phyloP scores from a whole-genome alignment of 202 grass and related monocot species.

The Bolboschoenoplectus hybrid region DNA sequence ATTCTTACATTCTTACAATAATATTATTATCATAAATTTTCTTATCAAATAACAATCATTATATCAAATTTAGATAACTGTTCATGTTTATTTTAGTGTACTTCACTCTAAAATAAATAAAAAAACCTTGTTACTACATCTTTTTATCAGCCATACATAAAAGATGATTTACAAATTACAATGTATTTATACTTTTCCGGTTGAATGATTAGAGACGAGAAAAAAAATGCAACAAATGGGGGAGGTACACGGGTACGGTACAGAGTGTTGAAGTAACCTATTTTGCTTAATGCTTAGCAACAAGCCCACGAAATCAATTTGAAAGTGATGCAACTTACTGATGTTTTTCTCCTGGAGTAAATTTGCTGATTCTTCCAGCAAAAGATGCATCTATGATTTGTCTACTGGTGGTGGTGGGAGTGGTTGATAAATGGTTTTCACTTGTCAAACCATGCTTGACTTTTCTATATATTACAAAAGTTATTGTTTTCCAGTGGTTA shows the following conservation, averaged over 20 bases:
- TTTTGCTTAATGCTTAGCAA: not conserved
- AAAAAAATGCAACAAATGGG: constrained; percentile 10
- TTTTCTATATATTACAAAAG: not conserved
- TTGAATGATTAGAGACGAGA: not conserved
- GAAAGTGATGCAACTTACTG: not conserved
- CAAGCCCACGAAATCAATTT: constrained; percentile 10
- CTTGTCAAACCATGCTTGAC: constrained; percentile 1
- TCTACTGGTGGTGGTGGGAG: constrained; percentile 21
- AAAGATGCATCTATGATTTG: not conserved
- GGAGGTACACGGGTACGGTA: no score
- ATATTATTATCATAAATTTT: no score
- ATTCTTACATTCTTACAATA: no score
- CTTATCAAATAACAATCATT: no score
- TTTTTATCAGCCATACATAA: not conserved
- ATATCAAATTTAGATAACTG: no score
- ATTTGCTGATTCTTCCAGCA: constrained; percentile 1
- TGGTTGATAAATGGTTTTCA: constrained; percentile 8
- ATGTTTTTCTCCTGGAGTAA: constrained; percentile 16
- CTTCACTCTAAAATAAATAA: no score
- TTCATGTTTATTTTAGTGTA: no score
- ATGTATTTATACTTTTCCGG: not conserved
- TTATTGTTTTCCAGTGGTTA: not conserved
- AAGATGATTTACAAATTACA: not conserved
- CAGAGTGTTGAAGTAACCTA: not conserved
- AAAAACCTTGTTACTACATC: no score